phyloP scores from a whole-genome alignment of 768 basidiomycete genomes.

The Trametes cingulata region DNA sequence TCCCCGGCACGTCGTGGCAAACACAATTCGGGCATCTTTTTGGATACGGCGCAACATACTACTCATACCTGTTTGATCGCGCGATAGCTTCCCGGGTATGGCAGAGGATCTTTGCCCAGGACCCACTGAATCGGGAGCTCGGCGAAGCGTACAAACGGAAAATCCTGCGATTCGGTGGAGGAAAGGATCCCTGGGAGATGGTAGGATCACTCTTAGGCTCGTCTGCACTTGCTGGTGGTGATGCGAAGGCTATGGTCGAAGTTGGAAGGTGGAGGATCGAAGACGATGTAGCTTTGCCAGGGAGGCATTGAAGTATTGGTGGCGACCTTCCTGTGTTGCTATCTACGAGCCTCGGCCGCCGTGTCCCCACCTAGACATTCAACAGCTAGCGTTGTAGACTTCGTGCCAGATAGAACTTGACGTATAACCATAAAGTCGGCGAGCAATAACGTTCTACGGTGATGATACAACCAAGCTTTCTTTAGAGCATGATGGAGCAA shows the following conservation, averaged over 20 bases:
- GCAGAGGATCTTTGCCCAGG: slow-evolving; percentile 64
- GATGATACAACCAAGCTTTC: too few relatives aligned
- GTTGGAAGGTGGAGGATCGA: slow-evolving; percentile 90
- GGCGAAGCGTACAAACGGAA: slow-evolving; percentile 84
- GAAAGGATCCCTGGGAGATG: slow-evolving; percentile 94
- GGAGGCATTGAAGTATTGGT: slow-evolving; percentile 50
- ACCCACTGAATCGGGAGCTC: slow-evolving; percentile 67
- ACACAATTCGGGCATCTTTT: slow-evolving; percentile 95
- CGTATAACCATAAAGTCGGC: too few relatives aligned
- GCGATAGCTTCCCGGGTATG: slow-evolving; percentile 95
- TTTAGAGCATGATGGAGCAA: too few relatives aligned
- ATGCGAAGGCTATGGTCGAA: slow-evolving; percentile 80
- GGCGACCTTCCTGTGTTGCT: neutral
- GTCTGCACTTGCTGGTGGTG: slow-evolving; percentile 68
- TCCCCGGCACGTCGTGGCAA: slow-evolving; percentile 87
- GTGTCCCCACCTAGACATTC: too few relatives aligned
- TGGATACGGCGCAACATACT: slow-evolving; percentile 97
- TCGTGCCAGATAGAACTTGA: too few relatives aligned
- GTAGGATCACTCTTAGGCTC: slow-evolving; percentile 67
- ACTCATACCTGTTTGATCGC: slow-evolving; percentile 95
- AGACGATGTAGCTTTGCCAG: slow-evolving; percentile 62
- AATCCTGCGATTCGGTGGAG: slow-evolving; percentile 81
- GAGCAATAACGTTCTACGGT: too few relatives aligned
- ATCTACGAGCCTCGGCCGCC: neutral
- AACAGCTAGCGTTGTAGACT: too few relatives aligned